Base-by-base conservation (phyloP, 805 yeast genomes). In the Wickerhamiella azymoides region DNA sequence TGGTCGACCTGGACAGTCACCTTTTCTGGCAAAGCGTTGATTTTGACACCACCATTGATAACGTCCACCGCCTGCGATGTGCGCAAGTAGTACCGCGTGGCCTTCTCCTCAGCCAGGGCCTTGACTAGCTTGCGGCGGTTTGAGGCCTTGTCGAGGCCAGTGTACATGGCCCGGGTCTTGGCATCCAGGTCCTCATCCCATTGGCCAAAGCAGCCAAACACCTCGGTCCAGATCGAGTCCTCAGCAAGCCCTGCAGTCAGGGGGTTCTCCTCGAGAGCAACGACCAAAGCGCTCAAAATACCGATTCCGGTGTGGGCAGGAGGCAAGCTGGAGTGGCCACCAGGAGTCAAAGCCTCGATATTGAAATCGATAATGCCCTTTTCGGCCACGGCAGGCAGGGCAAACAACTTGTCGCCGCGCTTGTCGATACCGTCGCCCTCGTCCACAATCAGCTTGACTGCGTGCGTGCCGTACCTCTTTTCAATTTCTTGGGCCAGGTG, bases 251-350 rank as follows among this genome's bases (percentile, higher is more conserved):
- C 52, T 0, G 80, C 66, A 10, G 63, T 59, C 55, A 69, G 80
- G 9, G 78, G 80, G 49, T 73, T 70, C 9, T 61, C 60, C 59
- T 85, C 94, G 37, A 84, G 64, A 13, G 60, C 53, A 14, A 68
- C 62, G n/a, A 79, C 69, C 47, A 83, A 65, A 48, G 79, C 75
- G 2, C 85, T 69, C 45, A 79, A 66, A 25, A 84, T 72, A 10
- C 93, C 94, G 62, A 84, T 81, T 2, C 81, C 72, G 5, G 93
- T 83, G 56, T 84, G 93, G 46, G 75, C 80, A 3, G 89, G 92
- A 10, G 94, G 93, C n/a, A 72, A 60, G 4, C 86, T 79, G 0
- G 89, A 77, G 58, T 83, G 94, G 6, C 94, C 94, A 37, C 93
- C 93, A n/a, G 77, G 75, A 18, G 84, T 77, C 18, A 62, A 62